These are phyloP conservation scores for Hirsutella thompsonii DNA, from an alignment of 2,329 filamentous ascomycete species.

Conservation along the genomic window DNA sequence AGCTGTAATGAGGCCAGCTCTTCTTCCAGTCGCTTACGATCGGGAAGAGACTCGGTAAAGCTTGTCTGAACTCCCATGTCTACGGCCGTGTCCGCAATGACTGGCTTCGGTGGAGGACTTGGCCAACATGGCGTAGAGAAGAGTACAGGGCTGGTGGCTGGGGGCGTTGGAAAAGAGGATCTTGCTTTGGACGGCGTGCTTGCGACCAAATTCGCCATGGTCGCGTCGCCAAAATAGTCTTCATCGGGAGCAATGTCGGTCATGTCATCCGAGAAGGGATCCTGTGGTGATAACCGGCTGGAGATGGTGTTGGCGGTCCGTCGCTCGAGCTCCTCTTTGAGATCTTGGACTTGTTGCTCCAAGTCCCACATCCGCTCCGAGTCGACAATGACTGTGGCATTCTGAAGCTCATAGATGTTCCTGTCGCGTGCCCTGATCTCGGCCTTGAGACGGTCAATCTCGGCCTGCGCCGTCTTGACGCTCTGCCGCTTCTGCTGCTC, in stretches of 20 bases:
- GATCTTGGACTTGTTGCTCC: slow-evolving; percentile 23
- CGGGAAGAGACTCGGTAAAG: slow-evolving; percentile 23
- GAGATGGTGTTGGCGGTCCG: slow-evolving; percentile 8
- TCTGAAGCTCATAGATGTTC: slow-evolving; percentile 39
- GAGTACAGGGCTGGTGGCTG: slow-evolving; percentile 35
- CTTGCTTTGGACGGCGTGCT: slow-evolving; percentile 34
- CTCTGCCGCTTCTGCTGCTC: slow-evolving; percentile 30
- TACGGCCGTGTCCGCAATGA: slow-evolving; percentile 4
- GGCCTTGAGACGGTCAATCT: slow-evolving; percentile 34
- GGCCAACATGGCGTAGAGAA: slow-evolving; percentile 23
- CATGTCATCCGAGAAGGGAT: slow-evolving; percentile 29
- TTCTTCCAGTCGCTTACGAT: slow-evolving; percentile 27
- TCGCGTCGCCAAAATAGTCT: slow-evolving; percentile 34
- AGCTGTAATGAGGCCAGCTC: slow-evolving; percentile 34
- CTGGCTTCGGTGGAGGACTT: slow-evolving; percentile 1
- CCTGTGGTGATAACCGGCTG: slow-evolving; percentile 24
- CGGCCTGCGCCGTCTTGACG: slow-evolving; percentile 24
- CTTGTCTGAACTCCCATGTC: slow-evolving; percentile 26
- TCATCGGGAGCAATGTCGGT: slow-evolving; percentile 19
- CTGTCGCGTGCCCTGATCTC: slow-evolving; percentile 37
- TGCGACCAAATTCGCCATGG: slow-evolving; percentile 35
- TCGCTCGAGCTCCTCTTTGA: slow-evolving; percentile 19
- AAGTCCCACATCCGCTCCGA: slow-evolving; percentile 29
- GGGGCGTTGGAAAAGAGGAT: slow-evolving; percentile 41
- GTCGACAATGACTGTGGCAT: slow-evolving; percentile 36